These are phyloP conservation scores for Tylopilus sp. DNA, from an alignment of 768 basidiomycete species.

Conservation along the genomic window DNA sequence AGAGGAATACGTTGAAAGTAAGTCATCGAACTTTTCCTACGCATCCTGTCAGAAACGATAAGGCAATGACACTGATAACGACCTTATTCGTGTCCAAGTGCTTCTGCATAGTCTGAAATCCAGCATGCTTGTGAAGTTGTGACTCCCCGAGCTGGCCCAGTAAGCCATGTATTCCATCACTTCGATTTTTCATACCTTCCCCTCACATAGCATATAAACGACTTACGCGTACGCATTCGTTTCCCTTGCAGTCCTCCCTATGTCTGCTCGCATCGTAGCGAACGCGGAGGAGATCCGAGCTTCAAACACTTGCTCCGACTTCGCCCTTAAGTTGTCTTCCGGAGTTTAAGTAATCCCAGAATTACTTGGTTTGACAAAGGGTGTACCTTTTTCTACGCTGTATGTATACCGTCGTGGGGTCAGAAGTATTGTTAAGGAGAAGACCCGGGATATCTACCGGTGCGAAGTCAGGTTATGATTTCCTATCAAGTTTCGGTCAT, in stretches of 20 bases:
- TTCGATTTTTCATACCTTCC: conserved; percentile 4
- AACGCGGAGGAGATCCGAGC: conserved; percentile 18
- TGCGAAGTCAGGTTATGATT: conserved; percentile 3
- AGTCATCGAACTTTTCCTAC: conserved; percentile 22
- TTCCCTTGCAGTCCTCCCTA: conserved; percentile 18
- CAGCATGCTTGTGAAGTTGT: conserved; percentile 13
- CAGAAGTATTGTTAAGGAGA: not conserved
- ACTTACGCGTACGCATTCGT: conserved; percentile 29
- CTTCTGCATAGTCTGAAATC: conserved; percentile 4
- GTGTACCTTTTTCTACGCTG: conserved; percentile 15
- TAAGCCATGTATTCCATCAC: conserved; percentile 17
- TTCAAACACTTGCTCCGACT: conserved; percentile 22
- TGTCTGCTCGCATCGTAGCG: conserved; percentile 7
- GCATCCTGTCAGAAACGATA: conserved; percentile 3
- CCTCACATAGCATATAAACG: not conserved
- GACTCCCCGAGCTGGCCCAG: conserved; percentile 23
- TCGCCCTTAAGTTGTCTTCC: conserved; percentile 12
- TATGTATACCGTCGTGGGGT: not conserved
- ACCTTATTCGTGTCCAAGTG: conserved; percentile 18
- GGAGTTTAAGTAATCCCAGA: not conserved
- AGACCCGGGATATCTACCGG: conserved; percentile 7
- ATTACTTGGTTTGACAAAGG: not conserved
- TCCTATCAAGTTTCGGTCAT: conserved; percentile 6
- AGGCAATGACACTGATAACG: not conserved
- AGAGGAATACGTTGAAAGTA: conserved; percentile 22